Conservation (phyloP, 1,284 basidiomycete genomes). For the Austroboletus novae-zelandiae region DNA sequence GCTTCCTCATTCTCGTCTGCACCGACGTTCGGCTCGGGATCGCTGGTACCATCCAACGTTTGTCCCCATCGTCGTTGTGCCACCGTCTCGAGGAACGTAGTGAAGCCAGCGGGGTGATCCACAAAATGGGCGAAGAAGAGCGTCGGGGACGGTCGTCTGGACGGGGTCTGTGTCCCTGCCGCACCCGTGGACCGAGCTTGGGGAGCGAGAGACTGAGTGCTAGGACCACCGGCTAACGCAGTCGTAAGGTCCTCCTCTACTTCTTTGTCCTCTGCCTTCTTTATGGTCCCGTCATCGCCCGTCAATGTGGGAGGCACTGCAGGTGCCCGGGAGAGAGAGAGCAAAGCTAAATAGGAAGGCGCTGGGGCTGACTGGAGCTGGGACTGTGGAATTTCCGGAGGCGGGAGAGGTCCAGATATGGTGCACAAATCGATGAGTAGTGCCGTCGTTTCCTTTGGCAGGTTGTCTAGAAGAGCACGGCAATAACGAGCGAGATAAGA, state of each 20-base stretch:
- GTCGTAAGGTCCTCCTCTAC: constrained; percentile 19
- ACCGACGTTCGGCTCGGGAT: constrained; percentile 9
- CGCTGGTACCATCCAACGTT: constrained; percentile 46
- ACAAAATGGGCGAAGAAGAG: constrained; percentile 95
- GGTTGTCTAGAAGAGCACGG: constrained; percentile 74
- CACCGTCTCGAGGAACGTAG: constrained; percentile 88
- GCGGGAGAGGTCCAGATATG: constrained; percentile 51
- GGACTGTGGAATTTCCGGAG: constrained; percentile 18
- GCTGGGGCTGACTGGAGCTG: constrained; percentile 32
- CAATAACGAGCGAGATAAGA: constrained; percentile 84
- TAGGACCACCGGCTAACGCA: constrained; percentile 12
- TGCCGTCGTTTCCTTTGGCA: constrained; percentile 87
- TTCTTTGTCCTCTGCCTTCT: constrained; percentile 18
- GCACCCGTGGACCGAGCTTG: constrained; percentile 14
- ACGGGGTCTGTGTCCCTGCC: constrained; percentile 25
- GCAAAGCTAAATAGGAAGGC: constrained; percentile 74
- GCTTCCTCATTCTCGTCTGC: constrained; percentile 45
- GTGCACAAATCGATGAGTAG: constrained; percentile 92
- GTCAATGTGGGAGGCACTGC: constrained; percentile 41
- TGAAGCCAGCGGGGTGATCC: constrained; percentile 82
- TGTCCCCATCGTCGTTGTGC: constrained; percentile 82
- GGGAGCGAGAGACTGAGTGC: constrained; percentile 7
- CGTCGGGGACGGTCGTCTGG: constrained; percentile 75
- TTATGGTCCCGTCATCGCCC: constrained; percentile 33
- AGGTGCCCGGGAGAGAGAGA: constrained; percentile 63